Evolutionary conservation across 2,329 filamentous ascomycete genomes (phyloP).

Genomic region (Blastomyces emzantsi): DNA sequence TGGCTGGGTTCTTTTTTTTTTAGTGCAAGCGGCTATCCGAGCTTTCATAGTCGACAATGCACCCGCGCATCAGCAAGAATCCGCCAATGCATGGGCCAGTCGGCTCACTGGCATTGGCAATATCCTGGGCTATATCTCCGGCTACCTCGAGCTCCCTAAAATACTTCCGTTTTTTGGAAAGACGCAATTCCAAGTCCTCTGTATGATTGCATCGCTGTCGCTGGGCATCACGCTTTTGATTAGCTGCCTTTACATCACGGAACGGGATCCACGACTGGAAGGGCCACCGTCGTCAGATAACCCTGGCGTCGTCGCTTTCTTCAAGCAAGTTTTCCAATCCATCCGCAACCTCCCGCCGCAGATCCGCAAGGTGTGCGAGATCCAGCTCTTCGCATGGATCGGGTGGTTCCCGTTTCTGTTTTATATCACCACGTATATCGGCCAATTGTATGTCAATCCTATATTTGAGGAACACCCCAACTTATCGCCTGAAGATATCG

Average conservation of each 20-base stretch:
- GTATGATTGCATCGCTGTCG: constrained; percentile 68
- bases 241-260: constrained; percentile 60
- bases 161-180: constrained; percentile 71
- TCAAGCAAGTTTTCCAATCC: constrained; percentile 65
- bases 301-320: constrained; percentile 66
- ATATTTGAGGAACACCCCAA: constrained; percentile 67
- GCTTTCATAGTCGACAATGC: constrained; percentile 92
- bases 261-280: constrained; percentile 71
- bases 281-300: constrained; percentile 51
- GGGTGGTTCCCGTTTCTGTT: constrained; percentile 95
- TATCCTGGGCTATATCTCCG: constrained; percentile 80
- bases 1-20: background rate
- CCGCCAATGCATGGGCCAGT: constrained; percentile 90
- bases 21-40: constrained; percentile 80
- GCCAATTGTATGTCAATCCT: constrained; percentile 83
- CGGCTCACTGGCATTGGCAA: constrained; percentile 80
- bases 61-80: constrained; percentile 85
- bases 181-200: constrained; percentile 89
- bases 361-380: constrained; percentile 69
- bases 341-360: constrained; percentile 72
- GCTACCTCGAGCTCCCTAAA: constrained; percentile 68
- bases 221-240: constrained; percentile 61
- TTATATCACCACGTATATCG: constrained; percentile 90
- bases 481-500: constrained; percentile 66
- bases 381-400: constrained; percentile 83